phyloP scores from a whole-genome alignment of 371 early-diverging fungal species.

The Actinomucor elegans region DNA sequence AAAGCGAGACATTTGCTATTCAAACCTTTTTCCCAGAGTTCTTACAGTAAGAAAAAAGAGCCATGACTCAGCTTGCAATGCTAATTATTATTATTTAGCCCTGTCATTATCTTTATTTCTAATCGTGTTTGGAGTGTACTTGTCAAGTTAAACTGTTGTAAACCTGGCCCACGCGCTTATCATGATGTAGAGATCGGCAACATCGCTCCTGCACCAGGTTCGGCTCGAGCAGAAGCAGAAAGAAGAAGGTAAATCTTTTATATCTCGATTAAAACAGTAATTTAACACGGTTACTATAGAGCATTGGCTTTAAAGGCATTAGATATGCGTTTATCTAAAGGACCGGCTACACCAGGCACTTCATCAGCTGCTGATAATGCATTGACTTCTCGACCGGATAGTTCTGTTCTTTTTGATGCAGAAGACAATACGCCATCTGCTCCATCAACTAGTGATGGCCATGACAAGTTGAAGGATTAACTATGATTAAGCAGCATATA shows the following conservation, averaged over 20 bases:
- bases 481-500: no score
- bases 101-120: conserved; percentile 51
- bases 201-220: conserved; percentile 51
- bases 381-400: conserved; percentile 6
- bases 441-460: not conserved
- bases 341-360: conserved; percentile 16
- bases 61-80: not conserved
- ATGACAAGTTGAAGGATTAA: no score
- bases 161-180: conserved; percentile 38
- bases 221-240: conserved; percentile 66
- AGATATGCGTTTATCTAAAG: conserved; percentile 57
- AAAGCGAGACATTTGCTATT: conserved; percentile 81
- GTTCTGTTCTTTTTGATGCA: conserved; percentile 28
- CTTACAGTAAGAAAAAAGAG: conserved; percentile 55
- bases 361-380: conserved; percentile 5
- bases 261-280: not conserved
- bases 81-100: conserved; percentile 26
- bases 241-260: conserved; percentile 49
- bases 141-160: conserved; percentile 47
- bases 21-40: conserved; percentile 82
- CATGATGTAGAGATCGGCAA: conserved; percentile 44
- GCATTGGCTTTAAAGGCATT: conserved; percentile 65
- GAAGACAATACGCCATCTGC: conserved; percentile 16
- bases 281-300: conserved; percentile 23
- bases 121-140: conserved; percentile 49